These are phyloP conservation scores for Fusarium irregulare DNA, from an alignment of 2,329 filamentous ascomycete species.

Conservation along the genomic window DNA sequence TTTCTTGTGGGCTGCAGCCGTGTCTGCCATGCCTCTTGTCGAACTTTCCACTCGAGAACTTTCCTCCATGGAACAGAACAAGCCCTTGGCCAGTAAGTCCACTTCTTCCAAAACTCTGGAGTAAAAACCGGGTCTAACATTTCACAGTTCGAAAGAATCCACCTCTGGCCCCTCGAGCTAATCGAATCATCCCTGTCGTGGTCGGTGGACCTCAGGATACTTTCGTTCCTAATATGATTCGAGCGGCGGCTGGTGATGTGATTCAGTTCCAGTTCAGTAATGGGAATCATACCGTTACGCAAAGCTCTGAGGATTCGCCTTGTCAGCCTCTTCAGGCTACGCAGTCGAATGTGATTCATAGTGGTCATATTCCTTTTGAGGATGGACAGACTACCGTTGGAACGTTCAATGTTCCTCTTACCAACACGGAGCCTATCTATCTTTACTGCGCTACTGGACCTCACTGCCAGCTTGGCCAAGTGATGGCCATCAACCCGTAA, in stretches of 20 bases:
- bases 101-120: not conserved
- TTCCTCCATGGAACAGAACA: not conserved
- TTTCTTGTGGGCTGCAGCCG: constrained; percentile 4
- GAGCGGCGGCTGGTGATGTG: constrained; percentile 52
- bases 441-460: constrained; percentile 62
- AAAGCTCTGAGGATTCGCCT: constrained; percentile 50
- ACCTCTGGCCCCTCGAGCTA: constrained; percentile 25
- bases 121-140: not conserved
- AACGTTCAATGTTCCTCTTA: constrained; percentile 61
- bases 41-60: constrained; percentile 20
- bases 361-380: constrained; percentile 55
- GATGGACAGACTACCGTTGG: constrained; percentile 53
- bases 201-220: constrained; percentile 53
- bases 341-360: constrained; percentile 51
- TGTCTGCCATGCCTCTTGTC: constrained; percentile 20
- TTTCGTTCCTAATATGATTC: constrained; percentile 53
- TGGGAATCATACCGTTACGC: constrained; percentile 58
- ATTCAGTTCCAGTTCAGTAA: constrained; percentile 58
- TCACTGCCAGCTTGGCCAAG: constrained; percentile 63
- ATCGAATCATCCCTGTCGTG: constrained; percentile 49
- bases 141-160: constrained; percentile 43
- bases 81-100: constrained; percentile 18
- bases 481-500: constrained; percentile 62
- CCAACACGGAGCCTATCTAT: constrained; percentile 59
- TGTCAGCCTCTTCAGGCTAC: constrained; percentile 54